Evolutionary conservation across 1,284 basidiomycete species (phyloP).

Genomic region (Vanrija sp.): DNA sequence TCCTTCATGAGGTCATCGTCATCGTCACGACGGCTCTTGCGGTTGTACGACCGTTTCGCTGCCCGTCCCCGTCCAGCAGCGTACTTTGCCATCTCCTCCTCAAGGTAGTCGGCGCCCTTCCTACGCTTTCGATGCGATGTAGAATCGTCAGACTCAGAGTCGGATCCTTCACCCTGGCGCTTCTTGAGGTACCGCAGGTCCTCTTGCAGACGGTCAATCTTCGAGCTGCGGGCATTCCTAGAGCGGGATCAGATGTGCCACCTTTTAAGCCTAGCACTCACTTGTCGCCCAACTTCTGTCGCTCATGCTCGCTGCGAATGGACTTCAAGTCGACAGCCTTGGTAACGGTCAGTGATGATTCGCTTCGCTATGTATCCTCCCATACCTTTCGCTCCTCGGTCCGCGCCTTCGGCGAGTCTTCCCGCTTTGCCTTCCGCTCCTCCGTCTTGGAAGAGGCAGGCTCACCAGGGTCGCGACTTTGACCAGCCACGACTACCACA

Average conservation of each 20-base stretch:
- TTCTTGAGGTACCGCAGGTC: constrained; percentile 70
- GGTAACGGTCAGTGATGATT: not conserved
- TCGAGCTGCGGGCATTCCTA: constrained; percentile 39
- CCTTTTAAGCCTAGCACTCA: constrained; percentile 39
- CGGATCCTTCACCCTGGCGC: constrained; percentile 33
- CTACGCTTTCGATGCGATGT: constrained; percentile 25
- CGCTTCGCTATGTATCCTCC: constrained; percentile 13
- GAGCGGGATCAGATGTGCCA: not conserved
- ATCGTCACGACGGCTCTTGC: constrained; percentile 57
- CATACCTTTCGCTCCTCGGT: constrained; percentile 44
- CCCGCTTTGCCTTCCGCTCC: constrained; percentile 7
- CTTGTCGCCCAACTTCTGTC: constrained; percentile 61
- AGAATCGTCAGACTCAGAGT: constrained; percentile 41
- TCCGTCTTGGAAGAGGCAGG: no score
- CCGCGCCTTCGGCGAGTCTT: not conserved
- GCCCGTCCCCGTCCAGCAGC: constrained; percentile 63
- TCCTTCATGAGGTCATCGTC: constrained; percentile 66
- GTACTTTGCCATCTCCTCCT: constrained; percentile 76
- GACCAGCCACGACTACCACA: no score
- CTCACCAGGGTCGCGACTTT: no score
- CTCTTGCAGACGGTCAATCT: constrained; percentile 82
- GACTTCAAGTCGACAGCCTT: constrained; percentile 58
- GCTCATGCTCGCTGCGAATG: constrained; percentile 68
- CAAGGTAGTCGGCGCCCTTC: constrained; percentile 64
- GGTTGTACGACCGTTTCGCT: constrained; percentile 52